Evolutionary conservation across 139 green algal genomes (phyloP).

Genomic region (Limnomonas spitsbergensis): DNA sequence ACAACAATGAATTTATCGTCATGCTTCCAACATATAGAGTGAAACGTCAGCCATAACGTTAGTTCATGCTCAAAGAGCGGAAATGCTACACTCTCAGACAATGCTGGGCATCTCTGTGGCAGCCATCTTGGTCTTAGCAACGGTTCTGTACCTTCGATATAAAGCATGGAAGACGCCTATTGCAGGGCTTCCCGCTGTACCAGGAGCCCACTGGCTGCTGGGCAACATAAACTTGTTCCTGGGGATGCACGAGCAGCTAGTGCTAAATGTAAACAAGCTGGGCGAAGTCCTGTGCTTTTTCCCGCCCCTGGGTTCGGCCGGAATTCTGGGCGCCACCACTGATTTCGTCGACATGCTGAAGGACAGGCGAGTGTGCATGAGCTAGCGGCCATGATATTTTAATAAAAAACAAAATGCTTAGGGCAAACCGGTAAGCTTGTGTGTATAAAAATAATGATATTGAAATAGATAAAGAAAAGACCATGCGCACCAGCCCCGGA

Average conservation of each 20-base stretch:
- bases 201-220: slow-evolving; percentile 6
- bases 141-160: neutral
- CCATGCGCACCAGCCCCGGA: no score
- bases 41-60: no score
- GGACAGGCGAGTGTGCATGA: slow-evolving; percentile 5
- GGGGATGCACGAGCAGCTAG: neutral
- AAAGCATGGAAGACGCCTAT: neutral
- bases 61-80: no score
- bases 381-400: no score
- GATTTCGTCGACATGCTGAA: neutral
- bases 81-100: neutral
- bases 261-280: neutral
- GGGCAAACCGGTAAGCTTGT: no score
- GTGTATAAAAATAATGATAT: no score
- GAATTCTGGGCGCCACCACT: neutral
- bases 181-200: neutral
- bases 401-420: no score
- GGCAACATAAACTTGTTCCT: slow-evolving; percentile 4
- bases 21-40: no score
- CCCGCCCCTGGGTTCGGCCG: neutral
- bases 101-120: neutral
- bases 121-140: neutral
- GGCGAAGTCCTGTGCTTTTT: neutral
- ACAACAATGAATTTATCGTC: no score
- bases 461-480: no score